Evolutionary conservation across 345 rosid species (phyloP).

Genomic region (Diplotaxis tenuifolia): DNA sequence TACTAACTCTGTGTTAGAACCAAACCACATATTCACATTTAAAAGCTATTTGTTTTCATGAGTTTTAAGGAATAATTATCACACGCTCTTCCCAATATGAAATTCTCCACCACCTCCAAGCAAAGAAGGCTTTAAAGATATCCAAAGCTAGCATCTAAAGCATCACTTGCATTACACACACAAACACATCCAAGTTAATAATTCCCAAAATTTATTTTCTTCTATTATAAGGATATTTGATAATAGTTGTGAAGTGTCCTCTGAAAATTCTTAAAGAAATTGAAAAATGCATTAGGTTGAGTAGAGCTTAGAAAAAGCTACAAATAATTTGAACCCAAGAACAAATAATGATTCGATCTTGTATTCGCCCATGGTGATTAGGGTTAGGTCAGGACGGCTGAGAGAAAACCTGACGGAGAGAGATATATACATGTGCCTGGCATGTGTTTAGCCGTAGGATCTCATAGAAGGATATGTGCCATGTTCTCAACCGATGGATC

Average conservation of each 20-base stretch:
- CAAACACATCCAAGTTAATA: neutral
- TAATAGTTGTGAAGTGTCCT: neutral
- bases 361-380: neutral
- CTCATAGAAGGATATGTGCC: neutral
- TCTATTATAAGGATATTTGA: neutral
- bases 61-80: neutral
- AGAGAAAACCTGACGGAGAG: too few relatives aligned
- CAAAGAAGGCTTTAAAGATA: too few relatives aligned
- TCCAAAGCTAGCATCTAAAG: too few relatives aligned
- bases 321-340: neutral
- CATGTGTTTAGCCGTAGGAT: neutral
- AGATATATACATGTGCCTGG: neutral
- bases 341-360: neutral
- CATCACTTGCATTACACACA: neutral
- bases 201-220: neutral
- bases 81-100: neutral
- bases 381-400: neutral
- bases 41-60: neutral
- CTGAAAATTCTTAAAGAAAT: neutral
- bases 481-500: neutral
- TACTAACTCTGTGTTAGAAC: neutral
- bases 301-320: neutral
- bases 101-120: neutral
- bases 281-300: neutral
- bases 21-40: neutral